These are phyloP conservation scores for Didymella glomerata DNA, from an alignment of 2,329 filamentous ascomycete genomes.

Conservation along the genomic window DNA sequence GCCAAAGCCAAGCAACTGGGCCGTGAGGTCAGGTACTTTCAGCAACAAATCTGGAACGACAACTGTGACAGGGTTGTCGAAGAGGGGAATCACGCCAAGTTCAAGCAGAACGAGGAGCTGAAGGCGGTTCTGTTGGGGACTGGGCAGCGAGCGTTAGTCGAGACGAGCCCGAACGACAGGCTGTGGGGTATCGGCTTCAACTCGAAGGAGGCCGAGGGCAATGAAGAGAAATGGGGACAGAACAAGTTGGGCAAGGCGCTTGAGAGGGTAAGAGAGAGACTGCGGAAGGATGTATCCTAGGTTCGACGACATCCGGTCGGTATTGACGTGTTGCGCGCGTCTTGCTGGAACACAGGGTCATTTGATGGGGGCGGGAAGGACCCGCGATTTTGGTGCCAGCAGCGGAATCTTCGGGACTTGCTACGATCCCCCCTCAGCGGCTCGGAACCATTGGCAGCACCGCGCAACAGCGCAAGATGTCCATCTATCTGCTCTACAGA, in stretches of 20 bases:
- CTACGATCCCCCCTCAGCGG: conserved; percentile 10
- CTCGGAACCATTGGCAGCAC: not conserved
- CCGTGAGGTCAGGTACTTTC: not conserved
- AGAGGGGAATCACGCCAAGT: not conserved
- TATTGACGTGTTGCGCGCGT: not conserved
- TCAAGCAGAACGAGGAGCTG: not conserved
- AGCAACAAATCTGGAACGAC: not conserved
- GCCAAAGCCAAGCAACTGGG: not conserved
- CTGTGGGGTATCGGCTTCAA: not conserved
- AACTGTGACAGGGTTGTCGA: not conserved
- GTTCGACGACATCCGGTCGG: not conserved
- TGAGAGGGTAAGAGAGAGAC: not conserved
- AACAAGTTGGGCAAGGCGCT: not conserved
- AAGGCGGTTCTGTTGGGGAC: not conserved
- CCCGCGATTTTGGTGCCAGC: not conserved
- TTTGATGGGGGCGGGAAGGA: not conserved
- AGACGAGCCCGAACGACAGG: not conserved
- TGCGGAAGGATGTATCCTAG: not conserved
- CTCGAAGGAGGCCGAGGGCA: not conserved
- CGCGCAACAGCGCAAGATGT: not conserved
- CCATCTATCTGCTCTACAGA: not conserved
- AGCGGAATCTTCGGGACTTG: conserved; percentile 8
- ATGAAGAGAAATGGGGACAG: not conserved
- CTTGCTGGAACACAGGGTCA: not conserved
- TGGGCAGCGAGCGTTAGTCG: not conserved